Evolutionary conservation across 352 stramenopile species (phyloP), one percentile per base, ranked within the genome.

Genomic region (Peronospora destructor): DNA sequence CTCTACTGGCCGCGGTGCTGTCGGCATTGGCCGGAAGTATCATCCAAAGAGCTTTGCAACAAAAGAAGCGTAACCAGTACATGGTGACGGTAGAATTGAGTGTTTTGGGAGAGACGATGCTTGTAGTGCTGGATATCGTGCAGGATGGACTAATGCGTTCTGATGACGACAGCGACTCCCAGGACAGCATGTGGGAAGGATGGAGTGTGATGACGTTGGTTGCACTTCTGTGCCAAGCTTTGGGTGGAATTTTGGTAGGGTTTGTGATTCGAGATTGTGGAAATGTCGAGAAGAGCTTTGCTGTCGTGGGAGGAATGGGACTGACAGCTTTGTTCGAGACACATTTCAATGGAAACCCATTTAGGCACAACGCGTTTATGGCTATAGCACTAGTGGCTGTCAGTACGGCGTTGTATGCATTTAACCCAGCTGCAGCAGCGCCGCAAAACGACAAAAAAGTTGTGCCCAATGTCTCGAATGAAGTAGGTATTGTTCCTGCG

Each of bases 231-330:
- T 84, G 78, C 28, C 79, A 92, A 56, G 82, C 82, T 2, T 32
- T 68, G 11, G 79, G 82, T 41, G 77, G 82, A 14, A 68, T 92
- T 12, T 35, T 89, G 13, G 82, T 92, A 14, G 82, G 77, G 11
- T 87, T 88, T 46, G 82, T 93, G 28, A 93, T 89, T 56, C 86
- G 87, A 61, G 71, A 90, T 64, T 88, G 76, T 32, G 82, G 82
- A 6, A 91, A 89, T 55, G 78, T 93, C 16, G 75, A 90, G 44
- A 90, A 91, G 60, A 85, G 68, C 56, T 91, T 93, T 49, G 77
- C 77, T 0, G 82, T 91, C 12, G 82, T 93, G 28, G 63, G 73
- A 16, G 82, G 82, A 11, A 88, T 91, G 70, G 72, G 85, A 48
- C 82, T 91, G 45, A 90, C 79, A 12, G 82, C 82, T 16, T 43